A percentile compares a stretch with the other conserved stretches of the same genome.
These are phyloP conservation scores for Phytophthora meadii DNA, from an alignment of 352 stramenopile species.

Conservation along the genomic window DNA sequence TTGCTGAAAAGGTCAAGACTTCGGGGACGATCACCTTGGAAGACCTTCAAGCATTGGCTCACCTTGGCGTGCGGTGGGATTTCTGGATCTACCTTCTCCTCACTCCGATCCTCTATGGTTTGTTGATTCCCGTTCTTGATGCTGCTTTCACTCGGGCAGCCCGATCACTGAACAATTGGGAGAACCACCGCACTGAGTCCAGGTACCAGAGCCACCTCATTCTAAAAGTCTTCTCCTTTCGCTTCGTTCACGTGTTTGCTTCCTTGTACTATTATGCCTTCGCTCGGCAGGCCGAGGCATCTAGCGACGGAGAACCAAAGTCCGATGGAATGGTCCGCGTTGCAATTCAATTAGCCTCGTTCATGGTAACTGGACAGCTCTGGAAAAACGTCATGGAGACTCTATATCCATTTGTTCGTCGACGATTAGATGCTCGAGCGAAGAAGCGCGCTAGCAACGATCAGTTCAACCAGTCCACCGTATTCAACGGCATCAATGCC, in stretches of 20 bases:
- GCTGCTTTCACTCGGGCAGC: conserved; percentile 88
- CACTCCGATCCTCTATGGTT: conserved; percentile 87
- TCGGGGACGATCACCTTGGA: conserved; percentile 61
- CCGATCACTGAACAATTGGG: conserved; percentile 92
- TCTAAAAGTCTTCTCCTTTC: conserved; percentile 98
- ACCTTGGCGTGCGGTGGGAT: conserved; percentile 72
- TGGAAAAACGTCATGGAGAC: conserved; percentile 94
- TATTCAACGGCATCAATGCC: conserved; percentile 54
- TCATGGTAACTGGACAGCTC: conserved; percentile 94
- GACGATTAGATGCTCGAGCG: conserved; percentile 43
- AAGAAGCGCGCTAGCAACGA: conserved; percentile 70
- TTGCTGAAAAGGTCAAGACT: conserved; percentile 63
- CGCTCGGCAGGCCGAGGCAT: conserved; percentile 27
- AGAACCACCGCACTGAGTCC: conserved; percentile 92
- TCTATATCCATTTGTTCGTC: conserved; percentile 79
- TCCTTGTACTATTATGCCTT: conserved; percentile 98
- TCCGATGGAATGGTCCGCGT: conserved; percentile 87
- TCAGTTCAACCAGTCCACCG: conserved; percentile 65
- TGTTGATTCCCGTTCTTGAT: conserved; percentile 86
- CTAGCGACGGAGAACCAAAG: conserved; percentile 17
- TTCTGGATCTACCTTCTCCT: conserved; percentile 90
- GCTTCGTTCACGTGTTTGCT: conserved; percentile 97
- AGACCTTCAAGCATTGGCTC: conserved; percentile 55
- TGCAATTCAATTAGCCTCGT: conserved; percentile 92
- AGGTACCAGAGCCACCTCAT: conserved; percentile 93